These are phyloP conservation scores for Nakazawaea populi DNA, from an alignment of 805 yeast species.

Conservation along the genomic window DNA sequence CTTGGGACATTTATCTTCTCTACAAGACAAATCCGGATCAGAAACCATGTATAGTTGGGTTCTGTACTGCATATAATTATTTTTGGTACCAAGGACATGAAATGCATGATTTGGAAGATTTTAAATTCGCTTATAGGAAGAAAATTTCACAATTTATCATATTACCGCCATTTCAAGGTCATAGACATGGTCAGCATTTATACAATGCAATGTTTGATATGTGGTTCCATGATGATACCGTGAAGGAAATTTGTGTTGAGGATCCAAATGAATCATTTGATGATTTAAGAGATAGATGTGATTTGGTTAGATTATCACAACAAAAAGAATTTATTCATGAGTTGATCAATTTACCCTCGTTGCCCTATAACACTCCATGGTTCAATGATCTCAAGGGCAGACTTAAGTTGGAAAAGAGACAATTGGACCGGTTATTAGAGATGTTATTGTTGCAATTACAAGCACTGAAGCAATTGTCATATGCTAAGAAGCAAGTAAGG, in stretches of 20 bases:
- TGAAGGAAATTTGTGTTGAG: conserved; percentile 79
- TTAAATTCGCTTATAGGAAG: conserved; percentile 39
- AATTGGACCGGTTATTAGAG: conserved; percentile 71
- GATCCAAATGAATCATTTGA: conserved; percentile 94
- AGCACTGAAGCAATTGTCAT: conserved; percentile 12
- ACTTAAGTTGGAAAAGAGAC: conserved; percentile 69
- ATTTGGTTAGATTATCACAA: conserved; percentile 45
- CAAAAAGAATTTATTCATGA: conserved; percentile 22
- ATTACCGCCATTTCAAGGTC: conserved; percentile 77
- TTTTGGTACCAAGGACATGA: conserved; percentile 62
- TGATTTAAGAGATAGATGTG: conserved; percentile 80
- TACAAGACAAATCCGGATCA: conserved; percentile 29
- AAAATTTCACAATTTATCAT: conserved; percentile 85
- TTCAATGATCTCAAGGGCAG: conserved; percentile 26
- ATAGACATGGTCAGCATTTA: conserved; percentile 63
- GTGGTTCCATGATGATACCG: conserved; percentile 48
- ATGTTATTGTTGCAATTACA: conserved; percentile 51
- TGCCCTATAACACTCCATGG: conserved; percentile 31
- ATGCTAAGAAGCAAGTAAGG: conserved; percentile 37
- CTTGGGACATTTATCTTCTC: conserved; percentile 75
- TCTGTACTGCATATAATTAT: conserved; percentile 76
- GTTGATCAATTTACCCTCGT: conserved; percentile 17
- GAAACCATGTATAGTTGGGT: conserved; percentile 59
- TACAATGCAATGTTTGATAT: conserved; percentile 48
- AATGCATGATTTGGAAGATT: conserved; percentile 37